Evolutionary conservation across 768 basidiomycete species (phyloP).

Genomic region (Tulasnella sp.): DNA sequence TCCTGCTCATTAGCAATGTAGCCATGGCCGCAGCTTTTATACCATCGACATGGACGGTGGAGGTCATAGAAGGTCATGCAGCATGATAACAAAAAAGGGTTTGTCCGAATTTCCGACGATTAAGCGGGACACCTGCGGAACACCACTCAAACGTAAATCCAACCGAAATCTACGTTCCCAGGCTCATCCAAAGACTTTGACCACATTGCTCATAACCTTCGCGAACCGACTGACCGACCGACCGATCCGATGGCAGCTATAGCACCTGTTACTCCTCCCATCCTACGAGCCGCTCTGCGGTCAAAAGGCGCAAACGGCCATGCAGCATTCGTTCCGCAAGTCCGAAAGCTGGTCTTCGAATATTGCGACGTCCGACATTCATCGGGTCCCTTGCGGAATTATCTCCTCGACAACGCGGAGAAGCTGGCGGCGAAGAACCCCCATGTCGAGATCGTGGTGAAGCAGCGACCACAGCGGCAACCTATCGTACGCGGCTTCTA

Average conservation of each 20-base stretch:
- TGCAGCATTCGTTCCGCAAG: conserved; percentile 59
- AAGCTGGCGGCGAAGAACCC: conserved; percentile 63
- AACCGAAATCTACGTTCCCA: not conserved
- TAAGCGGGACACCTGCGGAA: not conserved
- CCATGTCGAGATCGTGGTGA: conserved; percentile 77
- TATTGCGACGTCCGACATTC: conserved; percentile 79
- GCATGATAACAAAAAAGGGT: not conserved
- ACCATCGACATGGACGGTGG: not conserved
- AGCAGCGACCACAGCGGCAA: conserved; percentile 62
- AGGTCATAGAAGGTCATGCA: not conserved
- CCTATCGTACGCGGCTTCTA: conserved; percentile 82
- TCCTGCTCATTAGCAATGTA: not conserved
- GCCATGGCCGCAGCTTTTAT: not conserved
- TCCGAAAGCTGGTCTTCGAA: conserved; percentile 83
- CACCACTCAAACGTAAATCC: not conserved
- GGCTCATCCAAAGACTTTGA: not conserved
- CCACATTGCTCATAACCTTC: not conserved
- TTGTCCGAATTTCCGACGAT: not conserved
- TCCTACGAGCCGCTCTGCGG: conserved; percentile 43
- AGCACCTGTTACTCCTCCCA: conserved; percentile 27
- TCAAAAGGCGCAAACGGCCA: conserved; percentile 70
- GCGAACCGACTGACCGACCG: not conserved
- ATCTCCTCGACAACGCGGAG: conserved; percentile 55
- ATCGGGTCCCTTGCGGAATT: conserved; percentile 62
- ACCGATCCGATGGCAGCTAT: conserved; percentile 8